Percentiles rank a stretch among this genome's conserved stretches.
Conservation (phyloP, 2,329 filamentous ascomycete genomes). For the Zopfia rhizophila region DNA sequence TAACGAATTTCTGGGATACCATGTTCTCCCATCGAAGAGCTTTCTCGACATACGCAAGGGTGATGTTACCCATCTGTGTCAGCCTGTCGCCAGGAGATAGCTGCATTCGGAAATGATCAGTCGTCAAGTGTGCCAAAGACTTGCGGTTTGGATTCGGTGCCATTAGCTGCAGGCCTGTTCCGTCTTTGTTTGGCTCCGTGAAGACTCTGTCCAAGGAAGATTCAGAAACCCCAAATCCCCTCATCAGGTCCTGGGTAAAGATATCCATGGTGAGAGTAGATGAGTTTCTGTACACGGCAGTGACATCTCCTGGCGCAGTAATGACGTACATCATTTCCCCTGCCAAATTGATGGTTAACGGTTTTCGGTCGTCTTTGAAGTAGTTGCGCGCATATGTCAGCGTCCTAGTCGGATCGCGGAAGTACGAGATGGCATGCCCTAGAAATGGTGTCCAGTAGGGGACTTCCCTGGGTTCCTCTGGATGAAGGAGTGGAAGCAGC, state of each 20-base stretch:
- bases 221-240: neutral
- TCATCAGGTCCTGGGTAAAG: constrained; percentile 3
- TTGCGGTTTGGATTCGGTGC: neutral
- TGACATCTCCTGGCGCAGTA: constrained; percentile 1
- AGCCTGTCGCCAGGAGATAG: constrained; percentile 1
- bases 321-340: constrained; percentile 3
- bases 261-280: constrained; percentile 2
- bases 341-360: constrained; percentile 1
- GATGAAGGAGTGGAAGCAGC: too few species aligned
- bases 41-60: neutral
- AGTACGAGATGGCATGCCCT: too few species aligned
- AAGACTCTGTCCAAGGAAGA: neutral
- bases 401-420: too few species aligned
- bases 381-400: too few species aligned
- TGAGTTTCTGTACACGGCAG: constrained; percentile 1
- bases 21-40: too few species aligned
- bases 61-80: neutral
- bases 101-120: constrained; percentile 1
- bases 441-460: too few species aligned
- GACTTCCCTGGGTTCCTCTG: too few species aligned
- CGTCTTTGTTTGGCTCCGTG: neutral
- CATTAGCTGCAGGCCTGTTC: neutral
- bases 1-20: too few species aligned
- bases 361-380: constrained; percentile 9
- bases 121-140: neutral